Conservation (phyloP, 306 rosid species). For the Dryas octopetala region DNA sequence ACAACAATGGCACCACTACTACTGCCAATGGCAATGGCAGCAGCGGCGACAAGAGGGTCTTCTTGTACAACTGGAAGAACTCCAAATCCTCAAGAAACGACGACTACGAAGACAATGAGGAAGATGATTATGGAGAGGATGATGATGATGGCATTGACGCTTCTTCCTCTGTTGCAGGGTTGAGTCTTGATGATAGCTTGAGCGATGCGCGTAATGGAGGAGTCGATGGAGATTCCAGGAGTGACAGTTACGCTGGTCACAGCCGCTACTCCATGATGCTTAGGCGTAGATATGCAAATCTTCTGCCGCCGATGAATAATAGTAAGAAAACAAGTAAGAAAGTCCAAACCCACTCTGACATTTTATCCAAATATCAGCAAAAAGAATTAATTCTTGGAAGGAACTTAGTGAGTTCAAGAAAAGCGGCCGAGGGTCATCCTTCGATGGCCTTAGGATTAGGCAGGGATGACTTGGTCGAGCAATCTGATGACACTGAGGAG, state of each 20-base stretch:
- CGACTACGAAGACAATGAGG: slow-evolving; percentile 32
- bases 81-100: slow-evolving; percentile 50
- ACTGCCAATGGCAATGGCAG: slow-evolving; percentile 23
- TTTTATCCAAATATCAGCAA: slow-evolving; percentile 43
- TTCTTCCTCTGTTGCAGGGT: slow-evolving; percentile 49
- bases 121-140: slow-evolving; percentile 33
- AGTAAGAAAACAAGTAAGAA: slow-evolving; percentile 56
- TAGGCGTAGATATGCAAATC: slow-evolving; percentile 54
- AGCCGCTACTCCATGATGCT: slow-evolving; percentile 47
- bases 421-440: slow-evolving; percentile 45
- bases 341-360: slow-evolving; percentile 42
- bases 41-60: slow-evolving; percentile 49
- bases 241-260: slow-evolving; percentile 48
- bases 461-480: slow-evolving; percentile 59
- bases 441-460: slow-evolving; percentile 31
- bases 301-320: slow-evolving; percentile 14
- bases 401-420: slow-evolving; percentile 38
- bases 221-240: slow-evolving; percentile 45
- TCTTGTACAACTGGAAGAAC: slow-evolving; percentile 82
- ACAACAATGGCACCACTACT: slow-evolving; percentile 4
- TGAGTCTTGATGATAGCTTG: slow-evolving; percentile 59
- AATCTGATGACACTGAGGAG: slow-evolving; percentile 70
- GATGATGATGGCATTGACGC: slow-evolving; percentile 37
- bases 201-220: slow-evolving; percentile 66
- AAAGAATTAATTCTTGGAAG: slow-evolving; percentile 44